phyloP scores from a whole-genome alignment of 2,329 filamentous ascomycete genomes.

The Trichoderma endophyticum region DNA sequence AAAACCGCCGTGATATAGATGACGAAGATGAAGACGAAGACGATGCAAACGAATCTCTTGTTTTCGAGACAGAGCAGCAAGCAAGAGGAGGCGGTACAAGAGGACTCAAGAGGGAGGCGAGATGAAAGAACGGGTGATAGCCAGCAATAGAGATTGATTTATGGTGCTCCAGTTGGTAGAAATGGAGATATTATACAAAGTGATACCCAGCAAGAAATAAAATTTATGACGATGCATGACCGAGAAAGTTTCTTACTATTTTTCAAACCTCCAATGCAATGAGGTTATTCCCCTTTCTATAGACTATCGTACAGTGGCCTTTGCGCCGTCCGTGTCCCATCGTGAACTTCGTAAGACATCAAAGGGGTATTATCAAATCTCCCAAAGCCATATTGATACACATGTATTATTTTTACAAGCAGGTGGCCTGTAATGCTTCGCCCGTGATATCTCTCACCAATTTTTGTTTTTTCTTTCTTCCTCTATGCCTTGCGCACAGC shows the following conservation, averaged over 20 bases:
- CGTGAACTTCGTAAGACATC: neutral
- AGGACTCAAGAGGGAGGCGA: conserved; percentile 25
- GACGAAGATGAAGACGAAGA: conserved; percentile 38
- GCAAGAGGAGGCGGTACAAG: conserved; percentile 20
- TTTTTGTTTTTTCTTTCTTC: too few species aligned
- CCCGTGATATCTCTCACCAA: neutral
- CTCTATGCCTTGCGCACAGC: conserved; percentile 57
- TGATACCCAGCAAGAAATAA: conserved; percentile 18
- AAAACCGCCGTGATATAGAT: conserved; percentile 40
- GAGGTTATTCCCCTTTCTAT: neutral
- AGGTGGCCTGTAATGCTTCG: neutral
- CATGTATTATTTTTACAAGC: neutral
- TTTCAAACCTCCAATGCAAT: neutral
- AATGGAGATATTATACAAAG: neutral
- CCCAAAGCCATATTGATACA: conserved; percentile 8
- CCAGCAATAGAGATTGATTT: too few species aligned
- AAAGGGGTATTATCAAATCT: conserved; percentile 15
- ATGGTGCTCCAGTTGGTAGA: neutral
- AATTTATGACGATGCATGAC: too few species aligned
- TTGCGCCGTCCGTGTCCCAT: neutral
- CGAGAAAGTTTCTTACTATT: neutral
- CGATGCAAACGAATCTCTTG: conserved; percentile 24
- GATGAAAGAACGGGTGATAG: neutral
- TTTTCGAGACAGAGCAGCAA: conserved; percentile 26
- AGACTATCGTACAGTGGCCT: conserved; percentile 2